phyloP scores from a whole-genome alignment of 352 stramenopile species.

The Plasmopara muralis region DNA sequence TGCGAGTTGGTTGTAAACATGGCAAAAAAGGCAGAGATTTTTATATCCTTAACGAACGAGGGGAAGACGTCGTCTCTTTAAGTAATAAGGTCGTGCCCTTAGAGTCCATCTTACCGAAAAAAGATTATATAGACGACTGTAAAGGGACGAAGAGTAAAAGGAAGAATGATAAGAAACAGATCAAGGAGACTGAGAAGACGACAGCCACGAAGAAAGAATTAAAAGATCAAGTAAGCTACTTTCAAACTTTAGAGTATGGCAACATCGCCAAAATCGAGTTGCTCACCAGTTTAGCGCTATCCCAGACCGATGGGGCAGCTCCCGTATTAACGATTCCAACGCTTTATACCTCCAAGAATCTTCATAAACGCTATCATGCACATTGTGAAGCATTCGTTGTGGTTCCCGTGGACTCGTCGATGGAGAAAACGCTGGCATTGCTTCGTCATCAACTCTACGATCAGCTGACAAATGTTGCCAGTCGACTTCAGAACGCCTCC shows the following conservation, averaged over 20 bases:
- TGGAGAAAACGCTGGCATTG: constrained; percentile 8
- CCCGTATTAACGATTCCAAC: constrained; percentile 36
- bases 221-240: constrained; percentile 12
- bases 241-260: constrained; percentile 49
- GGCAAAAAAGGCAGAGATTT: constrained; percentile 18
- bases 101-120: constrained; percentile 9
- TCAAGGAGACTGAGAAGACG: constrained; percentile 30
- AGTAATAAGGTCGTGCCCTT: constrained; percentile 7
- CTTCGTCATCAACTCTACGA: constrained; percentile 22
- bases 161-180: constrained; percentile 27
- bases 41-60: constrained; percentile 27
- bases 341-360: constrained; percentile 7
- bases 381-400: constrained; percentile 41
- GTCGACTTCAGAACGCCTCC: constrained; percentile 11
- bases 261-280: constrained; percentile 44
- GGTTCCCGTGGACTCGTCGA: constrained; percentile 20
- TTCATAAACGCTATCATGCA: constrained; percentile 12
- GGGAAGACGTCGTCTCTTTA: constrained; percentile 17
- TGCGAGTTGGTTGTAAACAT: constrained; percentile 25
- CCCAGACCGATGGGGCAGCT: constrained; percentile 8
- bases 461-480: constrained; percentile 24
- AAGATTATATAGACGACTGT: constrained; percentile 6
- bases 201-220: constrained; percentile 20
- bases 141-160: constrained; percentile 10
- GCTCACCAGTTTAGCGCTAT: constrained; percentile 30